These are phyloP conservation scores for Backusella macrospora DNA, from an alignment of 192 early-diverging fungal genomes.

Conservation along the genomic window DNA sequence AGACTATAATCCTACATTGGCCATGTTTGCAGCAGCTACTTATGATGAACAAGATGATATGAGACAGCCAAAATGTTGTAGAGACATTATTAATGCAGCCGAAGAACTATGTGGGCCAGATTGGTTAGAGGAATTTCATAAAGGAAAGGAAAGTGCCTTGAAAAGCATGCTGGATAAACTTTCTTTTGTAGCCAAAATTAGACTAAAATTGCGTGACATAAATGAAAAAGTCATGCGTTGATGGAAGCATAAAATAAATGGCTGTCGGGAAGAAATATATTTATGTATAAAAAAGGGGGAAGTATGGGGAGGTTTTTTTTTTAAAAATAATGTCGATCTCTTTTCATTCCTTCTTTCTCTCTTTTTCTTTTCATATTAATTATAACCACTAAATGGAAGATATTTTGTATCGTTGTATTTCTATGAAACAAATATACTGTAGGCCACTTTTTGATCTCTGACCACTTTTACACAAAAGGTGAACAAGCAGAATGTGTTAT, in stretches of 20 bases:
- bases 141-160: slow-evolving; percentile 7
- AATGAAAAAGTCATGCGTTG: slow-evolving; percentile 1
- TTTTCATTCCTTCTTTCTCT: background rate
- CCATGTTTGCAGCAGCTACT: slow-evolving; percentile 18
- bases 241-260: background rate
- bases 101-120: slow-evolving; percentile 20
- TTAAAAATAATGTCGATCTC: background rate
- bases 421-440: background rate
- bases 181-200: slow-evolving; percentile 20
- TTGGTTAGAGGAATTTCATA: slow-evolving; percentile 22
- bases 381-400: background rate
- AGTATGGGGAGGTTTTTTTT: background rate
- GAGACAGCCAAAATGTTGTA: slow-evolving; percentile 2
- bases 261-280: background rate
- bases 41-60: slow-evolving; percentile 11
- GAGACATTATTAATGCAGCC: slow-evolving; percentile 9
- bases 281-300: background rate
- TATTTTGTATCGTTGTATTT: background rate
- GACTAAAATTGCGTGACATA: slow-evolving; percentile 21
- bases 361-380: background rate
- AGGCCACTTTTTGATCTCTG: background rate
- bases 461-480: background rate
- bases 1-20: slow-evolving; percentile 13
- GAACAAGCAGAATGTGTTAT: background rate
- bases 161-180: slow-evolving; percentile 16